Base-by-base conservation (phyloP, 1,284 basidiomycete genomes). In the Calocybe gambosa region DNA sequence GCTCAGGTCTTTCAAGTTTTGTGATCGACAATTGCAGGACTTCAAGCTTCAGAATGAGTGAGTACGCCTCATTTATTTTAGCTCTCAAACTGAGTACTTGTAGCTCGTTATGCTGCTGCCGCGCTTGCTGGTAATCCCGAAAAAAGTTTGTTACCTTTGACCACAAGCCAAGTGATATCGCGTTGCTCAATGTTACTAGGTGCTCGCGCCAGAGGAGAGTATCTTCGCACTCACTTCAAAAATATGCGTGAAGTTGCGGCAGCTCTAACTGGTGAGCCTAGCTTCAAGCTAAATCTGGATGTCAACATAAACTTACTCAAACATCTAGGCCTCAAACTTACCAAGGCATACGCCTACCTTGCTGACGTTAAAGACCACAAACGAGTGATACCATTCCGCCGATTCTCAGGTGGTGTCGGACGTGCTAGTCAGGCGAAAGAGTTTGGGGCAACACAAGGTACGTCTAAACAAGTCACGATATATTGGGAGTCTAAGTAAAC, bases 191-290 rank as follows among this genome's bases (percentile, higher is more conserved):
- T 59, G 5, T 39, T 43, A 55, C 44, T 63, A 94, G 91, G 89
- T 68, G 85, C 93, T 62, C 87, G 82, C 65, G 89, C 94, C 54
- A 88, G 90, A 64, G 94, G 94, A 62, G 89, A 94, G 76, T 96
- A 98, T 80, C 84, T 98, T 65, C 90, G 94, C 61, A 96, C 95
- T 50, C 96, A 99, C 78, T 99, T 97, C 85, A 99, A 99, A 89
- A 99, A 99, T 84, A 98, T 97, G 84, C 89, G 94, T 61, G 93
- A 93, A 72, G 92, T 95, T 49, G 88, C 84, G 46, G 89, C 90
- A 59, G 90, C 87, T 57, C 75, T 94, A 55, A 82, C 83, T 58
- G 90, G 91, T 89, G 58, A 42, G 31, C 7, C 31, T n/a, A 31
- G 34, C 42, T 44, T 39, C 26, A 51, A 34, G 9, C 34, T 8